Evolutionary conservation across 2,329 filamentous ascomycete genomes (phyloP).

Genomic region (Alternaria viburni): DNA sequence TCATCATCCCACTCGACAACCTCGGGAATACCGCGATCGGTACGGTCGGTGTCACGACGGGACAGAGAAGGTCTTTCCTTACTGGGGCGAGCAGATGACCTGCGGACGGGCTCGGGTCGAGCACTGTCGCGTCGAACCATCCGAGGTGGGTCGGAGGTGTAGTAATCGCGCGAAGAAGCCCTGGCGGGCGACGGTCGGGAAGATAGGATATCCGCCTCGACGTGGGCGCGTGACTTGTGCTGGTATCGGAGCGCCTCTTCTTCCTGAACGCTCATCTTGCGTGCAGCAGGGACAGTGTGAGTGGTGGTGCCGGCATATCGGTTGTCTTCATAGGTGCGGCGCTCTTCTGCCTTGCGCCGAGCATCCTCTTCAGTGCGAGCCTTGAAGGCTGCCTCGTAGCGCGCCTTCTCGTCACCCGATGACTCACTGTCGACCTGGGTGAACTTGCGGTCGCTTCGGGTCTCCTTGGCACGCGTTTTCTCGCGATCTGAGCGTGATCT

Average conservation of each 20-base stretch:
- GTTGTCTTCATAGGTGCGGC: slow-evolving; percentile 36
- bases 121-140: slow-evolving; percentile 23
- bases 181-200: slow-evolving; percentile 35
- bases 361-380: slow-evolving; percentile 35
- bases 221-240: slow-evolving; percentile 33
- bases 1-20: slow-evolving; percentile 44
- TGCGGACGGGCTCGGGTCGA: slow-evolving; percentile 38
- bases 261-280: slow-evolving; percentile 36
- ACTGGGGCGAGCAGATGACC: slow-evolving; percentile 42
- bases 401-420: slow-evolving; percentile 42
- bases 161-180: slow-evolving; percentile 42
- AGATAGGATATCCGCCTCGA: slow-evolving; percentile 25
- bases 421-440: slow-evolving; percentile 41
- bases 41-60: slow-evolving; percentile 35
- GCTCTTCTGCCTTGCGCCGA: slow-evolving; percentile 37
- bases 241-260: slow-evolving; percentile 39
- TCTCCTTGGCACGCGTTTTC: slow-evolving; percentile 50
- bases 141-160: slow-evolving; percentile 30
- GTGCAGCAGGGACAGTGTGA: slow-evolving; percentile 15
- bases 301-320: slow-evolving; percentile 14
- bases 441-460: slow-evolving; percentile 48
- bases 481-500: slow-evolving; percentile 49
- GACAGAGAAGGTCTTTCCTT: slow-evolving; percentile 36
- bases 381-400: slow-evolving; percentile 40
- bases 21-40: slow-evolving; percentile 38